Base-by-base conservation (phyloP, 805 yeast genomes). In the Myxozyma mucilagina region DNA sequence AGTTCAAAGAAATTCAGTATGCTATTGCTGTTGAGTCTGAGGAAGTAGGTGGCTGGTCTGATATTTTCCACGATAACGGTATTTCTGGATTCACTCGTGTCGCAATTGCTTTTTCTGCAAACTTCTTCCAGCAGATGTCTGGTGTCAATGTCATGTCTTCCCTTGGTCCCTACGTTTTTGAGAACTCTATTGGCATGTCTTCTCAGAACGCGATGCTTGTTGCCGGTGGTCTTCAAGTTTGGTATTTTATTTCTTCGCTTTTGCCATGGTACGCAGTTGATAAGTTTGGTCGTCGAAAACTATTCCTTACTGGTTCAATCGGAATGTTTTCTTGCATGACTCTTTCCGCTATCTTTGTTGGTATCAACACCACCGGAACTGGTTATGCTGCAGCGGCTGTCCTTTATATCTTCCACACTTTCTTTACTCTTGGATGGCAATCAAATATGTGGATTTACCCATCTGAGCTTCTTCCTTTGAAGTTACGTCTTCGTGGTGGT, bases 211-310 rank as follows among this genome's bases (percentile, higher is more conserved):
- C 59, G 7, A 29, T 59, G 54, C 55, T 59, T 32, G 62, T 59
- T 44, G 47, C 61, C 13, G 61, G 60, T 14, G 50, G 60, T 13
- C 53, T 47, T 24, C 56, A 55, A 32, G 52, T 59, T 32, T 59
- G 18, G 36, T 57, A 55, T 53, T 57, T 59, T 45, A 35, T 56
- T 20, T 49, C 57, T 14, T 49, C 53, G 8, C 13, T 59, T 18
- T 18, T 59, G 13, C 52, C 60, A 13, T 59, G 62, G 62, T 59
- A 43, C 42, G 53, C 50, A 18, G 55, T 60, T n/a, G 64, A 60
- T 34, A 43, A 36, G 18, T 38, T 86, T 43, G 93, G 92, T 69
- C 84, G 94, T 80, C 82, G 92, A 74, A 80, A 82, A 31, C 72
- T 85, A 56, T 80, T 82, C 73, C 59, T 85, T 61, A 71, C 75